Evolutionary conservation across 805 yeast genomes (phyloP), one percentile per base, ranked within the genome.

Genomic region (Scheffersomyces lignosus): DNA sequence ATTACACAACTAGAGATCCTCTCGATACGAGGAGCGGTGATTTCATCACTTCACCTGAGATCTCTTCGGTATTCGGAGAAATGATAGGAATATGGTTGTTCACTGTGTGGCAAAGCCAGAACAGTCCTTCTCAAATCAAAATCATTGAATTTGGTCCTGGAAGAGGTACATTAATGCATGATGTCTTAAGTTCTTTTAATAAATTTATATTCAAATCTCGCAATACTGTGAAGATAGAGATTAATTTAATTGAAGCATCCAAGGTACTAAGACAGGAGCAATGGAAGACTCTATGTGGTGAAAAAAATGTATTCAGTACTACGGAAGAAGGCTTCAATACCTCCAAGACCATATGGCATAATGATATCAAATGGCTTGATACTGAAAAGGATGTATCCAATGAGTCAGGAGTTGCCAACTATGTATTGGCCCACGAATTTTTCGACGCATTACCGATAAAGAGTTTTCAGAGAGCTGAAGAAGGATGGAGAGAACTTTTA

Each of bases 61-160:
- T 87, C 34, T 83, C 91, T 5, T 87, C 86, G 27, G 82, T 87
- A 64, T 87, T 87, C 65, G 96, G 96, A 15, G 95, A 87, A 56
- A 76, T 85, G 66, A 71, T 85, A 40, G 95, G 93, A 0, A 62
- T 87, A 4, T 87, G 95, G 87, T 65, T 71, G 39, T 77, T 66
- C 41, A 64, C 76, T 9, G 56, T 62, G 8, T 85, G 89, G 86
- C 41, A 73, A 23, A 54, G 65, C 1, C 90, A 83, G 46, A 70
- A 75, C 18, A 16, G 27, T 22, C 81, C 86, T 0, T 27, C 49
- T n/a, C 51, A 54, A 9, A 59, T 83, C 17, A 63, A 81, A 34
- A 52, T 87, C 8, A 66, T 85, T 6, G 96, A 87, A 57, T 79
- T 86, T 57, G 96, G 96, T 0, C 96, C 96, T 0, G 96, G 96